Evolutionary conservation across 441 rosid genomes (phyloP).

Genomic region (Macaranga tanarius): DNA sequence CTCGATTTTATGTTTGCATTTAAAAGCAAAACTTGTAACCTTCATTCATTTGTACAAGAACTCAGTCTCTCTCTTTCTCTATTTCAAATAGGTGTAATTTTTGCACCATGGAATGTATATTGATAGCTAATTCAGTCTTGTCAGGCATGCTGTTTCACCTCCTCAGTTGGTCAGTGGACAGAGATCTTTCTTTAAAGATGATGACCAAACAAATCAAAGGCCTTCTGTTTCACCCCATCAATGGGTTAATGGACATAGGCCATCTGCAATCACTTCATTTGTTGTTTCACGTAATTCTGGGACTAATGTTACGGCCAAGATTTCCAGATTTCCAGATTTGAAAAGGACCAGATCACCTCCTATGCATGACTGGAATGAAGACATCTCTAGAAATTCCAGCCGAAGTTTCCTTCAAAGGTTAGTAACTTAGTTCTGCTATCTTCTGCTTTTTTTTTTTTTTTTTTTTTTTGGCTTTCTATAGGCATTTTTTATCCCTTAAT

Average conservation of each 20-base stretch:
- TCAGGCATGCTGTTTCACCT: conserved; percentile 50
- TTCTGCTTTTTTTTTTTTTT: conserved; percentile 15
- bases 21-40: too few relatives aligned
- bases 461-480: not conserved
- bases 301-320: conserved; percentile 51
- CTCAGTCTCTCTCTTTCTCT: not conserved
- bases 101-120: not conserved
- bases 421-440: conserved; percentile 8
- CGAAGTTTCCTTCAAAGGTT: conserved; percentile 36
- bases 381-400: conserved; percentile 34
- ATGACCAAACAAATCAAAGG: conserved; percentile 35
- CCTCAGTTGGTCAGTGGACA: conserved; percentile 45
- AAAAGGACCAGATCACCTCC: conserved; percentile 57
- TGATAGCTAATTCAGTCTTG: conserved; percentile 17
- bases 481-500: not conserved
- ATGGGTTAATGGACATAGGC: conserved; percentile 12
- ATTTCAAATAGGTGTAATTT: not conserved
- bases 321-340: conserved; percentile 56
- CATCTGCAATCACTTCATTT: conserved; percentile 52
- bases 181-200: conserved; percentile 36
- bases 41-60: too few relatives aligned
- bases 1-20: too few relatives aligned
- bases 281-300: conserved; percentile 58
- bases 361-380: conserved; percentile 35
- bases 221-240: conserved; percentile 25